Percentiles rank a stretch among this genome's conserved stretches.
Evolutionary conservation across 306 rosid species (phyloP).

Genomic region (Malus orientalis): DNA sequence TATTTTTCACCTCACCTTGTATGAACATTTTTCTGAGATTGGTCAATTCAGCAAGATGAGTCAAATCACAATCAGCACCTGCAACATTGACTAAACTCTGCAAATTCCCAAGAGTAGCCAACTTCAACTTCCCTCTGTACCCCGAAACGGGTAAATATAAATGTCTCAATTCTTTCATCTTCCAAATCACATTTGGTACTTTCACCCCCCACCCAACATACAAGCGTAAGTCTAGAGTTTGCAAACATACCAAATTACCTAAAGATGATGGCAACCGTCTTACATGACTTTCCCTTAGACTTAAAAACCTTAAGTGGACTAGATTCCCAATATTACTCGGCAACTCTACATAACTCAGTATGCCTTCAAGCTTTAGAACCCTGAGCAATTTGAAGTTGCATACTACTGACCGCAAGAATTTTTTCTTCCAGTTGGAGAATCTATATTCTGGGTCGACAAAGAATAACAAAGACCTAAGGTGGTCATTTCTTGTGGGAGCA

Average conservation of each 20-base stretch:
- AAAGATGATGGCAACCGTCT: background rate
- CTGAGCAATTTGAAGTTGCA: background rate
- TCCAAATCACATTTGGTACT: too few species aligned
- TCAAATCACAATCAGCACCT: too few species aligned
- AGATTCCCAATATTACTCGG: background rate
- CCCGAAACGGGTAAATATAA: too few species aligned
- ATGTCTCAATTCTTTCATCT: too few species aligned
- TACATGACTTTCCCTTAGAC: background rate
- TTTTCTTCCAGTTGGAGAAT: too few species aligned
- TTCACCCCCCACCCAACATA: too few species aligned
- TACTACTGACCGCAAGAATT: background rate
- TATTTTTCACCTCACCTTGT: accelerated
- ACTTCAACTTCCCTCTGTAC: too few species aligned
- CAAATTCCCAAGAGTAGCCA: too few species aligned
- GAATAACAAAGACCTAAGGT: background rate
- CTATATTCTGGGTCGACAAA: background rate
- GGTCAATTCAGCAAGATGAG: too few species aligned
- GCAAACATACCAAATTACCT: background rate
- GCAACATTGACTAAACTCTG: too few species aligned
- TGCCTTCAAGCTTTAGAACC: background rate
- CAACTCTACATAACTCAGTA: accelerated
- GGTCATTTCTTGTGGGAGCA: background rate
- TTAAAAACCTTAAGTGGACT: background rate
- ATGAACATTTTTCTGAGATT: too few species aligned
- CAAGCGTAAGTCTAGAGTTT: background rate